phyloP scores from a whole-genome alignment of 2,329 filamentous ascomycete species.

The Fusarium robinianum region DNA sequence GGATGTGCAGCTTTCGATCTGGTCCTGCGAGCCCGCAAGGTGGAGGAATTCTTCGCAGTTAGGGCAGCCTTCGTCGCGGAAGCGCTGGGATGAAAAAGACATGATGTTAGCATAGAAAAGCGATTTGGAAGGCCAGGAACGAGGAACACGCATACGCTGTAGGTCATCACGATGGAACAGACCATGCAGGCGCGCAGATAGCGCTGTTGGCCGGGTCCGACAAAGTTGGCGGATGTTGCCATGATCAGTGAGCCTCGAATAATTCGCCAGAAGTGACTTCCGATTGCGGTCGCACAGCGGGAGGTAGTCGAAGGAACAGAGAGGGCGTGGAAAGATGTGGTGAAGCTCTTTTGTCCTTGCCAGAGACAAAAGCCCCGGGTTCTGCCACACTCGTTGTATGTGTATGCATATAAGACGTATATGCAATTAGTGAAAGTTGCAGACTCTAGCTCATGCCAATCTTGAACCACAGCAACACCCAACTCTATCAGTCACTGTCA shows the following conservation, averaged over 20 bases:
- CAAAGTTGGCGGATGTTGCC: conserved; percentile 61
- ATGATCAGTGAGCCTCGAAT: conserved; percentile 38
- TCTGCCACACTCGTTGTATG: conserved; percentile 12
- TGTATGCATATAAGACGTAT: conserved; percentile 28
- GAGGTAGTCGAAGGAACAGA: conserved; percentile 6
- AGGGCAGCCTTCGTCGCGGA: conserved; percentile 85
- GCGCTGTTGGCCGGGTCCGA: conserved; percentile 76
- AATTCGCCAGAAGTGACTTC: too few relatives aligned
- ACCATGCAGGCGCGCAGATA: conserved; percentile 97
- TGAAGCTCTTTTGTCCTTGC: conserved; percentile 3
- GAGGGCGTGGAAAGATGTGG: background rate
- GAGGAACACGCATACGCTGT: conserved; percentile 58
- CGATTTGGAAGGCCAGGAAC: background rate
- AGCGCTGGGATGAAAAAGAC: conserved; percentile 61
- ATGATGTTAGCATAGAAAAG: conserved; percentile 15
- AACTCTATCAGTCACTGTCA: conserved; percentile 4
- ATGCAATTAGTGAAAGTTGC: conserved; percentile 22
- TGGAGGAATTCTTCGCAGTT: conserved; percentile 95
- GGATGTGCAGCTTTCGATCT: conserved; percentile 90
- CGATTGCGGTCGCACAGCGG: too few relatives aligned
- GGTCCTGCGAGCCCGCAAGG: conserved; percentile 76
- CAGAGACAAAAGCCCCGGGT: conserved; percentile 5
- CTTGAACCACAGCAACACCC: background rate
- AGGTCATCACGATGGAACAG: conserved; percentile 90
- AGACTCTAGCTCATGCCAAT: conserved; percentile 11